Evolutionary conservation across 371 early-diverging fungal species (phyloP), one percentile per base, ranked within the genome.

Genomic region (Batkoa obscura): DNA sequence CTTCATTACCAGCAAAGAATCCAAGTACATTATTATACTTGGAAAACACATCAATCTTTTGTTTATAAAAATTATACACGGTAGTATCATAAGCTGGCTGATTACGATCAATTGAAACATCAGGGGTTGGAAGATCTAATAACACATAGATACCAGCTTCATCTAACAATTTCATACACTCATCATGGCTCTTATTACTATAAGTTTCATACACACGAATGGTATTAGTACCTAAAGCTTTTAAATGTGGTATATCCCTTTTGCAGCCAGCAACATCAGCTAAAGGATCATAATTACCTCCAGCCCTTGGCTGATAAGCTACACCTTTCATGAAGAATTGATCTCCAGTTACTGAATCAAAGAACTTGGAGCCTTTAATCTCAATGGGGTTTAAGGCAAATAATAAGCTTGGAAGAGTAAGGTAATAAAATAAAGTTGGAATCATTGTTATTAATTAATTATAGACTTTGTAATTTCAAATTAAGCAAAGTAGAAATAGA

Each of bases 1-100:
- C 86, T 65, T 86, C 88, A 63, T 87, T 87, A 9, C 88, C 86
- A 13, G 78, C 81, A 60, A 86, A 69, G 66, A 84, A 87, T 1
- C 71, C 86, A 12, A 80, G 60, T n/a, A 75, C 60, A 60, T 84
- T 82, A 45, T 66, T 49, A 54, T 83, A 84, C 32, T 72, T 67
- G 39, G 74, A 55, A 60, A 85, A 85, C 0, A 77, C 80, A 46
- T 77, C 79, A 17, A 81, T 70, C 34, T 80, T 79, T 23, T 66
- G 64, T 33, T 62, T 72, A 60, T 75, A 78, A 56, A 72, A 68
- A 48, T 70, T 64, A 59, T 74, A 78, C n/a, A 79, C 59, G 12
- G 66, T 64, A 35, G 69, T 62, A 51, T 74, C 72, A 63, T 83
- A 86, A 57, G 72, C 72, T n/a, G 88, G 85, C 13, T 67, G 48